Percentiles rank a stretch among this genome's conserved stretches.
These are phyloP conservation scores for Neonectria neomacrospora DNA, from an alignment of 2,329 filamentous ascomycete genomes.

Conservation along the genomic window DNA sequence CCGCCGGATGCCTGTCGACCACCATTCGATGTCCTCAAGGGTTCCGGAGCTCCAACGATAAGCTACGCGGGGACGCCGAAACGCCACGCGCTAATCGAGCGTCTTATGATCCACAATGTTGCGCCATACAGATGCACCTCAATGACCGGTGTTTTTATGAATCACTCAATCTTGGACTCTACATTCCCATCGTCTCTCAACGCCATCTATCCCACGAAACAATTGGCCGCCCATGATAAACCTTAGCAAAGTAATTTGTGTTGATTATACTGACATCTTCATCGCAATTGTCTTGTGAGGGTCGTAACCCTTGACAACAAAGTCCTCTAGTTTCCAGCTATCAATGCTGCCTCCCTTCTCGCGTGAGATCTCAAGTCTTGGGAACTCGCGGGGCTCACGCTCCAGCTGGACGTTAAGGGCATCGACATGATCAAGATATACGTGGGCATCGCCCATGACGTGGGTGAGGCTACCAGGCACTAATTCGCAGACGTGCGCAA, in stretches of 20 bases:
- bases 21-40: neutral
- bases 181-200: constrained; percentile 24
- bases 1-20: neutral
- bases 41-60: neutral
- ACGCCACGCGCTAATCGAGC: neutral
- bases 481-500: constrained; percentile 87
- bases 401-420: constrained; percentile 83
- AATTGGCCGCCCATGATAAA: constrained; percentile 7
- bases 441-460: constrained; percentile 98
- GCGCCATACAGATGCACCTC: neutral
- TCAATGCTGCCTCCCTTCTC: constrained; percentile 82
- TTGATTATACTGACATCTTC: constrained; percentile 88
- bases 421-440: constrained; percentile 93
- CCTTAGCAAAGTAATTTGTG: neutral
- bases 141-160: neutral
- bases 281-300: constrained; percentile 93
- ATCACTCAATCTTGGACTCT: neutral
- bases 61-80: constrained; percentile 1
- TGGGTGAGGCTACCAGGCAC: constrained; percentile 90
- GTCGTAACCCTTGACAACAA: constrained; percentile 87
- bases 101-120: neutral
- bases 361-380: constrained; percentile 77
- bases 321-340: constrained; percentile 89
- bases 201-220: constrained; percentile 32
- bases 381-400: constrained; percentile 84